A percentile compares a stretch with the other conserved stretches of the same genome.
These are phyloP conservation scores for Heritiera fomes DNA, from an alignment of 345 rosid species.

Conservation along the genomic window DNA sequence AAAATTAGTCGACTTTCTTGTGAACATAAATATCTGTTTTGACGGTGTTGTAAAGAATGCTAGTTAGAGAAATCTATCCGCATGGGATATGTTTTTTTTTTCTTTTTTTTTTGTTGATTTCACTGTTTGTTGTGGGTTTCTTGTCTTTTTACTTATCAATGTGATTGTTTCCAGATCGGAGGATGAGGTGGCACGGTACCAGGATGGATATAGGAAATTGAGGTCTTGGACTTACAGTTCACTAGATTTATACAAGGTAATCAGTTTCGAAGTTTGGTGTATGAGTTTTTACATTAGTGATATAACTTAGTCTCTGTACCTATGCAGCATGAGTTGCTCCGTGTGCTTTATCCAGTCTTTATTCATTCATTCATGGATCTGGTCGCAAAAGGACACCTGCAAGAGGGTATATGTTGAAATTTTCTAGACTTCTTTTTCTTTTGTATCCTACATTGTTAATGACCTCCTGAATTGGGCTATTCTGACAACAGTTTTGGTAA, in stretches of 20 bases:
- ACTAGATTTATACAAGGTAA: constrained; percentile 85
- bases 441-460: not conserved
- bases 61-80: not conserved
- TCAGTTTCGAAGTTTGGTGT: not conserved
- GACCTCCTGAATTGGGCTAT: not conserved
- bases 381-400: constrained; percentile 75
- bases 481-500: not conserved
- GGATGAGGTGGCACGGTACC: constrained; percentile 60
- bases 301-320: constrained; percentile 19
- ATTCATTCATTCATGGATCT: constrained; percentile 93
- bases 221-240: constrained; percentile 85
- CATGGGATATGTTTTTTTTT: no score
- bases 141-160: not conserved
- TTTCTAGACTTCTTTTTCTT: constrained; percentile 7
- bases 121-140: not conserved
- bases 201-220: constrained; percentile 74
- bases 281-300: not conserved
- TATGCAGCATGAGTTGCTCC: constrained; percentile 89
- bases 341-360: constrained; percentile 95
- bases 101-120: not conserved
- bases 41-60: not conserved
- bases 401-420: constrained; percentile 58
- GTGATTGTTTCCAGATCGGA: constrained; percentile 47
- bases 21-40: not conserved
- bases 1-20: no score